Percentiles rank a stretch among this genome's conserved stretches.
Conservation (phyloP, 352 stramenopile genomes). For the Sclerospora graminicola region DNA sequence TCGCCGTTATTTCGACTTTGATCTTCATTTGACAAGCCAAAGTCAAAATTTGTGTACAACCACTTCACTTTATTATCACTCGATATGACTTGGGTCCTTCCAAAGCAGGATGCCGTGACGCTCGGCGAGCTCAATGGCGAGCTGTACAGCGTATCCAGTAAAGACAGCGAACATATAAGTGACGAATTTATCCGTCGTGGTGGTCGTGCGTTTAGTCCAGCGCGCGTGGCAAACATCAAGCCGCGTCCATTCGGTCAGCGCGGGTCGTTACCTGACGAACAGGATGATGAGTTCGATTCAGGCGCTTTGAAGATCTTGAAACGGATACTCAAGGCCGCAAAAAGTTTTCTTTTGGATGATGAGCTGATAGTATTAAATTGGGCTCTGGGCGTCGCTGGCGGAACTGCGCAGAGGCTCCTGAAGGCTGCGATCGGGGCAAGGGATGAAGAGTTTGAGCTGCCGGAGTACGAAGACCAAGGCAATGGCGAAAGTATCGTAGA, state of each 20-base stretch:
- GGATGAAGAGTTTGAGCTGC: conserved; percentile 17
- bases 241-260: conserved; percentile 45
- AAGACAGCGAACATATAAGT: conserved; percentile 44
- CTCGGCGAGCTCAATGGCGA: conserved; percentile 64
- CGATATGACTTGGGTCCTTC: conserved; percentile 56
- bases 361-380: conserved; percentile 40
- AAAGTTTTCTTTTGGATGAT: conserved; percentile 50
- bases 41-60: no score
- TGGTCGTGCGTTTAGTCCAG: conserved; percentile 39
- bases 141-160: conserved; percentile 55
- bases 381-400: conserved; percentile 15
- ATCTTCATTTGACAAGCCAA: no score
- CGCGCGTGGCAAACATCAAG: conserved; percentile 41
- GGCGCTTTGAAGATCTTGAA: conserved; percentile 36
- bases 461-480: background rate
- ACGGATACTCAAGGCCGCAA: conserved; percentile 10
- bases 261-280: conserved; percentile 46
- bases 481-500: conserved; percentile 39
- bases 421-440: conserved; percentile 16
- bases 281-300: conserved; percentile 28
- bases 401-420: conserved; percentile 13
- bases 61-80: conserved; percentile 1
- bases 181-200: conserved; percentile 57
- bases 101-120: conserved; percentile 55
- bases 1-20: conserved; percentile 9